A percentile compares a stretch with the other conserved stretches of the same genome.
These are phyloP conservation scores for Coemansia javaensis DNA, from an alignment of 192 early-diverging fungal species.

Conservation along the genomic window DNA sequence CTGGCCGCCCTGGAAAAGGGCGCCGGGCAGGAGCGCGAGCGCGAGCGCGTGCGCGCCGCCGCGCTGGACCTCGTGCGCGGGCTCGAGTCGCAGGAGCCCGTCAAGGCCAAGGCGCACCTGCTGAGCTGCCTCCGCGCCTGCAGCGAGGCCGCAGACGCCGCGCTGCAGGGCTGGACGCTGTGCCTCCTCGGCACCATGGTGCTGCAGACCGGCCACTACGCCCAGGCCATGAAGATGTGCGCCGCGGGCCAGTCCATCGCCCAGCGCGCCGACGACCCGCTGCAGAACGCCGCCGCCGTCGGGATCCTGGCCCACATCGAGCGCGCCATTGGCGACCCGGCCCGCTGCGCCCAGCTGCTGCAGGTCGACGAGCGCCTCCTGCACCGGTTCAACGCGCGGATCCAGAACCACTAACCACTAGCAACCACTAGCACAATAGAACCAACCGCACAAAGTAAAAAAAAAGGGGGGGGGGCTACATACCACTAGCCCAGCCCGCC, in stretches of 20 bases:
- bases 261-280: conserved; percentile 30
- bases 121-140: conserved; percentile 26
- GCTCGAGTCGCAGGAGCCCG: conserved; percentile 23
- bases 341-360: conserved; percentile 25
- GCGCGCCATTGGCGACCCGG: conserved; percentile 30
- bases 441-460: background rate
- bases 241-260: conserved; percentile 36
- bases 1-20: conserved; percentile 1
- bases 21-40: background rate
- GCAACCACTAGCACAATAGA: background rate
- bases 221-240: conserved; percentile 45
- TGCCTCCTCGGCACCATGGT: conserved; percentile 35
- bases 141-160: conserved; percentile 17
- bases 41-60: conserved; percentile 10
- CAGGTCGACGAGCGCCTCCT: conserved; percentile 26
- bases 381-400: conserved; percentile 27
- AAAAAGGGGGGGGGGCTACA: background rate
- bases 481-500: conserved; percentile 57
- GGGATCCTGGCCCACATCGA: conserved; percentile 38
- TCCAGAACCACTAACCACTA: conserved; percentile 1
- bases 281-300: conserved; percentile 44
- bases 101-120: conserved; percentile 34
- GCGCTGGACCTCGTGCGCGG: conserved; percentile 30
- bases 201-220: conserved; percentile 38
- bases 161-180: conserved; percentile 42